Conservation (phyloP, 257 asterid species). For the Solanum piurae region DNA sequence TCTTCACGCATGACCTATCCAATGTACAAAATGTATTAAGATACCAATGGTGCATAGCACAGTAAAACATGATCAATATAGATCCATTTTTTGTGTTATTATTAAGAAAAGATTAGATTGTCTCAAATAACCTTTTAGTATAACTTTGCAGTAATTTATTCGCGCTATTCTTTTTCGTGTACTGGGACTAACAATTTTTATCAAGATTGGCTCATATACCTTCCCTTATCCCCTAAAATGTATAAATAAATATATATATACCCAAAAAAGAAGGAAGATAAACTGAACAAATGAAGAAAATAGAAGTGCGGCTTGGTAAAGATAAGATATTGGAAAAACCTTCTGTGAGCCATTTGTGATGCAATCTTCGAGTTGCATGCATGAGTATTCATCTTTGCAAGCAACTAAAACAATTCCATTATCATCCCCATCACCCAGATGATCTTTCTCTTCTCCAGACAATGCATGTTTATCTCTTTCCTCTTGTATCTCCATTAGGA, state of each 20-base stretch:
- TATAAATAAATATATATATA: neutral
- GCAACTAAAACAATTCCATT: constrained; percentile 71
- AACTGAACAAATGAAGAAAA: neutral
- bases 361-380: constrained; percentile 92
- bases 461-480: constrained; percentile 49
- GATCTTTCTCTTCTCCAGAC: constrained; percentile 26
- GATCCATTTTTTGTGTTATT: neutral
- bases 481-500: constrained; percentile 74
- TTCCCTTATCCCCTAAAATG: neutral
- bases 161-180: neutral
- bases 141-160: neutral
- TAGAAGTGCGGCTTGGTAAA: neutral
- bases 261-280: neutral
- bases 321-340: constrained; percentile 32
- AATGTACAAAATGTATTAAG: neutral
- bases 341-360: constrained; percentile 51
- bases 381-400: constrained; percentile 88
- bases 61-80: neutral
- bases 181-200: neutral
- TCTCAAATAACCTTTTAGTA: neutral
- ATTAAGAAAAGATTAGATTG: neutral
- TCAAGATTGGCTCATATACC: neutral
- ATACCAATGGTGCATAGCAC: neutral
- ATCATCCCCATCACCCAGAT: constrained; percentile 25
- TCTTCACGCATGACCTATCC: constrained; percentile 81